These are phyloP conservation scores for Citrullus amarus DNA, from an alignment of 306 rosid genomes.

Conservation along the genomic window DNA sequence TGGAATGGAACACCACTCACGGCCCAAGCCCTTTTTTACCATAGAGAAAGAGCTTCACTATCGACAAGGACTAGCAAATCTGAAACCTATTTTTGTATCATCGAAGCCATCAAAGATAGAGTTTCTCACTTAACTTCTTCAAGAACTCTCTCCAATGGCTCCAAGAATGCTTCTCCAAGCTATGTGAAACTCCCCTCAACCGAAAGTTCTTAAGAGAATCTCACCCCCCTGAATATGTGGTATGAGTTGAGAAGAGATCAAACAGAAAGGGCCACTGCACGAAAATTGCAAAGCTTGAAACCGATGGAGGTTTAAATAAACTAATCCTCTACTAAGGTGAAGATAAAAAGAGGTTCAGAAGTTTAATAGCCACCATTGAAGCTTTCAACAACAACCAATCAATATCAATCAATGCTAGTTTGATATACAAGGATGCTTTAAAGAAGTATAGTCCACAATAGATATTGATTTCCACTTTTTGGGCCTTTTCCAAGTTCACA, in stretches of 20 bases:
- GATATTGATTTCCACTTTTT: too few relatives aligned
- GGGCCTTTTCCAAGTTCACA: too few relatives aligned
- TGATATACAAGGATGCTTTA: too few relatives aligned
- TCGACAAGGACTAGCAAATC: neutral
- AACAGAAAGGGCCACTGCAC: neutral
- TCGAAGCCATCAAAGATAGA: neutral
- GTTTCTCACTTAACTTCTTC: neutral
- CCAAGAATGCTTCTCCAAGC: neutral
- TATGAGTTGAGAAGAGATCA: neutral
- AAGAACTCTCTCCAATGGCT: neutral
- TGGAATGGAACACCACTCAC: neutral
- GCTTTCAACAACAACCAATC: neutral
- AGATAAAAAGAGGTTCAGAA: neutral
- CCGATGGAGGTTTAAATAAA: neutral
- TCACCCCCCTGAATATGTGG: neutral
- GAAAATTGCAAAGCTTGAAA: neutral
- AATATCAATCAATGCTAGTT: neutral
- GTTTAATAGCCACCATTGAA: neutral
- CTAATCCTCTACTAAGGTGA: neutral
- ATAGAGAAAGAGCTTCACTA: neutral
- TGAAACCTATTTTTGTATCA: neutral
- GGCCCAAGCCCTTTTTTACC: neutral
- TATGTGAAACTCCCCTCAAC: neutral
- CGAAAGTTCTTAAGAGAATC: neutral
- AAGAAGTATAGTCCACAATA: too few relatives aligned